Conservation (phyloP, 2,329 filamentous ascomycete genomes). For the Aschersonia sp. region DNA sequence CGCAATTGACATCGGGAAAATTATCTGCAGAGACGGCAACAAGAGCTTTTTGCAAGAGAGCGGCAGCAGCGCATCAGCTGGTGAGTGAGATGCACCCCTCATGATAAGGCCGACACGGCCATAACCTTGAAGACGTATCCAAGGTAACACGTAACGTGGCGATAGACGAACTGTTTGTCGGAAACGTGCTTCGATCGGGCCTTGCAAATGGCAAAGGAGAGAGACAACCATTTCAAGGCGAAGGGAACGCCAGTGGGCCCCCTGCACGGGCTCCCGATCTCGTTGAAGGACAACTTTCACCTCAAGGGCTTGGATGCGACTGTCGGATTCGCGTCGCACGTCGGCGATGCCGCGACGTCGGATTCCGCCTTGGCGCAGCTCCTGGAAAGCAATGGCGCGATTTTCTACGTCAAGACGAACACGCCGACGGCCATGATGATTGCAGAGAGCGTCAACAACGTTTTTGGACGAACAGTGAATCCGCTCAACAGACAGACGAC, state of each 20-base stretch:
- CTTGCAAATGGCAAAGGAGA: slow-evolving; percentile 27
- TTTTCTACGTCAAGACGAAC: slow-evolving; percentile 43
- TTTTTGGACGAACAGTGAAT: slow-evolving; percentile 47
- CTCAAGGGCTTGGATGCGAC: slow-evolving; percentile 44
- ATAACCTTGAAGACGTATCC: background rate
- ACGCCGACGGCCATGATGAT: slow-evolving; percentile 55
- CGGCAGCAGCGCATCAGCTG: slow-evolving; percentile 41
- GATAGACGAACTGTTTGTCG: slow-evolving; percentile 31
- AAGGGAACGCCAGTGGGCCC: slow-evolving; percentile 39
- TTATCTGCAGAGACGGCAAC: slow-evolving; percentile 25
- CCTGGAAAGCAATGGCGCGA: slow-evolving; percentile 31
- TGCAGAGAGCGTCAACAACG: slow-evolving; percentile 50
- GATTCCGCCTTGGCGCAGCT: slow-evolving; percentile 26
- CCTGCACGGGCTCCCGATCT: slow-evolving; percentile 49
- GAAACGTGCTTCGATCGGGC: slow-evolving; percentile 42
- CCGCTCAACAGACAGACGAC: slow-evolving; percentile 44
- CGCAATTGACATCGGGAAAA: slow-evolving; percentile 19
- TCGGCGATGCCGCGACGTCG: slow-evolving; percentile 36
- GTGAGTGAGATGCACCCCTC: slow-evolving; percentile 18
- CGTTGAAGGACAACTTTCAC: slow-evolving; percentile 60
- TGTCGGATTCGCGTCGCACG: slow-evolving; percentile 48
- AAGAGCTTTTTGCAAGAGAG: slow-evolving; percentile 39
- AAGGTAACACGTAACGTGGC: background rate
- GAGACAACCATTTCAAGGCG: slow-evolving; percentile 34
- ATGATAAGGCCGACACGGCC: background rate